Evolutionary conservation across 2,329 filamentous ascomycete species (phyloP).

Genomic region (Xylariaceae sp.): DNA sequence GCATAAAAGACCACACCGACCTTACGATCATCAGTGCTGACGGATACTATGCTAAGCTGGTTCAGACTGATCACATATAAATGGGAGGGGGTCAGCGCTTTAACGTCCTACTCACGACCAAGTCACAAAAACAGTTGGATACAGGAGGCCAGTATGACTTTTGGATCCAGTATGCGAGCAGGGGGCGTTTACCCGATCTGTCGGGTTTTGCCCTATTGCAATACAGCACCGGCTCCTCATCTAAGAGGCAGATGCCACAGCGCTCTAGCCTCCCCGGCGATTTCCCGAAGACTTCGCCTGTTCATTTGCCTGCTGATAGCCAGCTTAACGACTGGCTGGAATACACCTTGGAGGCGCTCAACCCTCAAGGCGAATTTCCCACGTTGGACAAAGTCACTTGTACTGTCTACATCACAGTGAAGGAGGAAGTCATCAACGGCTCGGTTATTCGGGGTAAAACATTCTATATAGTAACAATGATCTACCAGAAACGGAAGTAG

Average conservation of each 20-base stretch:
- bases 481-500: too few species aligned
- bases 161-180: constrained; percentile 47
- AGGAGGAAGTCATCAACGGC: constrained; percentile 35
- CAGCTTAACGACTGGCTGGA: constrained; percentile 39
- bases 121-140: constrained; percentile 42
- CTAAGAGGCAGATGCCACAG: too few species aligned
- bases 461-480: constrained; percentile 29
- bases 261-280: neutral
- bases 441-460: constrained; percentile 25
- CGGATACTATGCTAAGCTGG: constrained; percentile 48
- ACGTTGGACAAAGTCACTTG: constrained; percentile 45
- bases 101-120: constrained; percentile 52
- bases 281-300: constrained; percentile 28
- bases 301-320: constrained; percentile 33
- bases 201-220: constrained; percentile 47
- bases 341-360: constrained; percentile 41
- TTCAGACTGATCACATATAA: constrained; percentile 47
- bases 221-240: constrained; percentile 32
- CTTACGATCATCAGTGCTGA: constrained; percentile 60
- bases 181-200: constrained; percentile 43
- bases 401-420: constrained; percentile 44
- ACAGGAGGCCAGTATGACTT: constrained; percentile 35
- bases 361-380: constrained; percentile 32
- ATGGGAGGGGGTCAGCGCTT: constrained; percentile 58
- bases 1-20: constrained; percentile 52